Conservation (phyloP, 176 grass and related monocot genomes). For the Zoysia japonica region DNA sequence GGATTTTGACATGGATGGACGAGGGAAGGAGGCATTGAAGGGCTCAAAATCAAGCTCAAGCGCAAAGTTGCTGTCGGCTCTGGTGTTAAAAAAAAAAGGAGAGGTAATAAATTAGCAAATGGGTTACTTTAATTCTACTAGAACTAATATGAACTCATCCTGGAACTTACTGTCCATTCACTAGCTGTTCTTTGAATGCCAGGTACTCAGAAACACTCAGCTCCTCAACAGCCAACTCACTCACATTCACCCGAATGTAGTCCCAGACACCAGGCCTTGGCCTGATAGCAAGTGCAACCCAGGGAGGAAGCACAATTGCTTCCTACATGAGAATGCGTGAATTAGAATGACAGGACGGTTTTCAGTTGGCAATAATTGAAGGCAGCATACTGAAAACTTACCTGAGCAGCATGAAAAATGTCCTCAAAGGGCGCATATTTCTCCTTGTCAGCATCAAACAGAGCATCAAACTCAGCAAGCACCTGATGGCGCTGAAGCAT, state of each 20-base stretch:
- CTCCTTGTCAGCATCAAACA: constrained; percentile 71
- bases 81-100: constrained; percentile 31
- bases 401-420: constrained; percentile 83
- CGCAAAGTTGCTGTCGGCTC: constrained; percentile 56
- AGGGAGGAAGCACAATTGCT: constrained; percentile 83
- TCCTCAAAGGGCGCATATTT: constrained; percentile 79
- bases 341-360: constrained; percentile 15
- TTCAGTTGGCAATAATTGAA: constrained; percentile 16
- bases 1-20: constrained; percentile 92
- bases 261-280: constrained; percentile 99
- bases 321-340: constrained; percentile 45
- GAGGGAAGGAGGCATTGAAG: constrained; percentile 95
- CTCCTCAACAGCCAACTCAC: constrained; percentile 82
- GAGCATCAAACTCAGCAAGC: constrained; percentile 76
- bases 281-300: constrained; percentile 93
- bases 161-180: constrained; percentile 71
- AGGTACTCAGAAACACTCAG: constrained; percentile 87
- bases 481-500: constrained; percentile 93
- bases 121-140: constrained; percentile 10
- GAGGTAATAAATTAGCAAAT: constrained; percentile 27
- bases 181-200: constrained; percentile 92
- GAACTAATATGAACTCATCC: neutral
- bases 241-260: constrained; percentile 93
- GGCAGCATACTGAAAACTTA: constrained; percentile 25
- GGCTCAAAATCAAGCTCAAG: constrained; percentile 99